These are phyloP conservation scores for Cetradonia linearis DNA, from an alignment of 495 filamentous ascomycete species.

Conservation along the genomic window DNA sequence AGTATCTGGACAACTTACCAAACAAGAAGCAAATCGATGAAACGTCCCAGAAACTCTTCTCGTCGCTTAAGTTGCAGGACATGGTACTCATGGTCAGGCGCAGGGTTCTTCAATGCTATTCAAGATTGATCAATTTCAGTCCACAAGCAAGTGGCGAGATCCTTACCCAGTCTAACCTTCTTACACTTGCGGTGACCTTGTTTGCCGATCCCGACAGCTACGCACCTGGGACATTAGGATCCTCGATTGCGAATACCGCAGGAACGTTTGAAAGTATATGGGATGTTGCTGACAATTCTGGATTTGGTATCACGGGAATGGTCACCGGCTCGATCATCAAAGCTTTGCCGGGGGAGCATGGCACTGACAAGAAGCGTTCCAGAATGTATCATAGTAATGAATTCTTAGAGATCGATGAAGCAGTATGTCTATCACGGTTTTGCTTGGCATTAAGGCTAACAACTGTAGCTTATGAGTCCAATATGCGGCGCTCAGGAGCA, in stretches of 20 bases:
- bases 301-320: constrained; percentile 83
- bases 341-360: constrained; percentile 59
- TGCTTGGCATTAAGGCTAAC: not conserved
- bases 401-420: constrained; percentile 60
- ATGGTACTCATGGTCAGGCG: constrained; percentile 87
- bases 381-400: constrained; percentile 53
- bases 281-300: constrained; percentile 90
- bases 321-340: constrained; percentile 66
- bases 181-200: constrained; percentile 82
- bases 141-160: constrained; percentile 71
- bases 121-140: constrained; percentile 77
- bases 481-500: constrained; percentile 78
- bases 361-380: constrained; percentile 43
- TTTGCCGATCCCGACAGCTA: constrained; percentile 91
- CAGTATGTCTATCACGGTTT: constrained; percentile 31
- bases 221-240: constrained; percentile 72
- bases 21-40: constrained; percentile 82
- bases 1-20: constrained; percentile 75
- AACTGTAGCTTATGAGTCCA: constrained; percentile 48
- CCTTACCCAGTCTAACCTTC: constrained; percentile 79
- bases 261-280: constrained; percentile 85
- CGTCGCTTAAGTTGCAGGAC: constrained; percentile 82
- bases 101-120: constrained; percentile 88
- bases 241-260: constrained; percentile 84
- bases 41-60: constrained; percentile 69